Evolutionary conservation across 495 filamentous ascomycete species (phyloP), one percentile per base, ranked within the genome.

Genomic region (Cairneyella variabilis): DNA sequence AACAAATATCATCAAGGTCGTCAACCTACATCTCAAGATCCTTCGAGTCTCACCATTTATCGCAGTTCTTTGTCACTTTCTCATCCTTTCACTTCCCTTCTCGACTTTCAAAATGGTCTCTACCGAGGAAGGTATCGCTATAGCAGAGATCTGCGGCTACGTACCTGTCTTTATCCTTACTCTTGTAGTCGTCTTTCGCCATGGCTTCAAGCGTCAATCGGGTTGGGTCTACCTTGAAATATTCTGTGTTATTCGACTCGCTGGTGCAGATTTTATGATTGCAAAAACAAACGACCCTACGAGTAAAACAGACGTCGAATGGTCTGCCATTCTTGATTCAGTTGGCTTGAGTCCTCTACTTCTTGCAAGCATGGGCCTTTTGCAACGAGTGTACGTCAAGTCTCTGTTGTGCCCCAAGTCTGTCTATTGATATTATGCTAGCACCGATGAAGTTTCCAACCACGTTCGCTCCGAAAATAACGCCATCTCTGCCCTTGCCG

Each of bases 161-260:
- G 57, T 61, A 14, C 58, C 58, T 9, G 47, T 57, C 28, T 61
- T 61, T 30, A 40, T 61, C 23, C 54, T 61, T 16, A 61, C 58
- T 3, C 10, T 52, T 10, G 44, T 57, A 3, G 45, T 61, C 16
- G 22, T 61, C 25, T 25, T 57, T 7, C 53, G 57, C 9, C 60
- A 56, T 16, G 53, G 57, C 36, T 54, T 57, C 44, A 48, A 55
- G 22, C 53, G 41, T 25, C 60, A 57, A 48, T 53, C 54, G 5
- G 57, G 60, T 42, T 57, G 60, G 57, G 60, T 63, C 26, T 63
- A 55, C 41, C 57, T 60, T 20, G 49, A 27, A 12, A 49, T 61
- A 14, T 54, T 56, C 44, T 57, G 49, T 21, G 21, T 53, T 9
- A 38, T 61, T 26, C 58, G 53, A 32, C 17, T 56, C 22, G 58